Conservation (phyloP, 176 grass and related monocot genomes). For the Avena insularis region DNA sequence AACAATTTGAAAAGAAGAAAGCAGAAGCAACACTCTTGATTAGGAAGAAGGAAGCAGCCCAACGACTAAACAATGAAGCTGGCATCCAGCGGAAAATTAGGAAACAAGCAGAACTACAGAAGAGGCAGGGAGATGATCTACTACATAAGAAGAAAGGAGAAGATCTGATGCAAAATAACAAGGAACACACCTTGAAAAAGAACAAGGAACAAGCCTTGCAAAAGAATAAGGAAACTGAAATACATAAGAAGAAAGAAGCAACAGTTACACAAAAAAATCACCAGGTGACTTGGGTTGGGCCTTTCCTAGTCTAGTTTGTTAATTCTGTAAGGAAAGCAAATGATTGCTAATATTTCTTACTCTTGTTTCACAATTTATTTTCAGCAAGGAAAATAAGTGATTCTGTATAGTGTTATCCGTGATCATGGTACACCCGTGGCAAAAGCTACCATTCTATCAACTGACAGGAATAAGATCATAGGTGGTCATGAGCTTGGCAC, state of each 20-base stretch:
- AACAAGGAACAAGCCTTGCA: not conserved
- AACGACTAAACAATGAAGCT: not conserved
- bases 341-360: not conserved
- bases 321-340: not conserved
- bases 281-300: not conserved
- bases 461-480: not conserved
- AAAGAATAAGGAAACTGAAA: not conserved
- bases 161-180: not conserved
- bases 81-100: not conserved
- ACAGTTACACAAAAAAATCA: not conserved
- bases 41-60: not conserved
- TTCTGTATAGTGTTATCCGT: not conserved
- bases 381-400: not conserved
- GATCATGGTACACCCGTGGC: not conserved
- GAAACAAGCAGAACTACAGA: not conserved
- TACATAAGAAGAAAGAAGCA: not conserved
- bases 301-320: not conserved
- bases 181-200: not conserved
- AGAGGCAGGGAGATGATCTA: not conserved
- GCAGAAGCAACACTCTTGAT: not conserved
- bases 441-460: constrained; percentile 1
- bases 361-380: not conserved
- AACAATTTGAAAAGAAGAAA: not conserved
- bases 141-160: not conserved
- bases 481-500: not conserved